Evolutionary conservation across 2,329 filamentous ascomycete species (phyloP), one percentile per base, ranked within the genome.

Genomic region (Colletotrichum sp.): DNA sequence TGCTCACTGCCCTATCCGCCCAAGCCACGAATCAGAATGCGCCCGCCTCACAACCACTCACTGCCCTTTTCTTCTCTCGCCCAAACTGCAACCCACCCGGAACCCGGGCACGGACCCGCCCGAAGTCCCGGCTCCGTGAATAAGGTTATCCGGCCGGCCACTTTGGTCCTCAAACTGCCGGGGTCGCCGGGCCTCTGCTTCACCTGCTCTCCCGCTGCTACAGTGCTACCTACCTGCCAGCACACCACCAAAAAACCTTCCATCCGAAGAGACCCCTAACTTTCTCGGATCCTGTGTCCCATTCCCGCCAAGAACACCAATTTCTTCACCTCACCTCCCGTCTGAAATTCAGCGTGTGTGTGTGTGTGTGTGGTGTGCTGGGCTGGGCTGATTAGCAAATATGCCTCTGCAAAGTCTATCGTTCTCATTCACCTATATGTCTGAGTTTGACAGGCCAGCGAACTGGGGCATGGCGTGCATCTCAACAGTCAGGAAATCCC

Each of bases 71-170:
- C 7, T n/a, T 66, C 43, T 2, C 13, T 28, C 55, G 8, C 55
- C 55, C 55, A 58, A 52, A 58, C 55, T 58, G 55, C 55, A 58
- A 58, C 55, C 55, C 55, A 16, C 24, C 18, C 26, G 15, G 9
- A 9, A 15, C 15, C 2, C 3, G 18, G 5, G 70, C 70, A 73
- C 70, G 65, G 56, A 24, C 65, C 56, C 30, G 3, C 6, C 6
- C 10, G 66, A 26, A 66, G 21, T 28, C 70, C 71, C 48, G 72
- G 72, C 62, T 32, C 30, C 52, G 61, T 69, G 61, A 62, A 72
- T 72, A 67, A 72, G 62, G 72, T 75, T 75, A 66, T 71, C 61
- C 48, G 36, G 30, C 72, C 61, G 32, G 68, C 36, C 52, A 36
- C 26, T 18, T 36, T 36, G 21, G 21, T 58, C 43, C n/a, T 32